Conservation (phyloP, 2,329 filamentous ascomycete species). For the Apiospora saccharicola region DNA sequence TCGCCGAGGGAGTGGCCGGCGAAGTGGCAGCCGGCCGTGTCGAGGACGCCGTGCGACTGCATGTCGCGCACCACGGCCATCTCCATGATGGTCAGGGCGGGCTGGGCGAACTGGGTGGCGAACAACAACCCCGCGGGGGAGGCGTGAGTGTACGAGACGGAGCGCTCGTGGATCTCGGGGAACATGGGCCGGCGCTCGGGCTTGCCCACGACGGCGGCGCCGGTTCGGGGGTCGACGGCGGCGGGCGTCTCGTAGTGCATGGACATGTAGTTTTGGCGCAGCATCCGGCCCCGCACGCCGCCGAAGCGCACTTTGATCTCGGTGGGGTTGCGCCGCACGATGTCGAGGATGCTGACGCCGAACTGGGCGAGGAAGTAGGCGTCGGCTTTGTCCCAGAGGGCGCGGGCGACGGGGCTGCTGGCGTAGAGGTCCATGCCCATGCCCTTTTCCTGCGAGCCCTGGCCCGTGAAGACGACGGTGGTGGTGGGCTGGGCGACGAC, state of each 20-base stretch:
- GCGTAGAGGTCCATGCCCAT: slow-evolving; percentile 55
- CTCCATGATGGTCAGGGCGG: slow-evolving; percentile 42
- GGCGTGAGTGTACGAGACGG: slow-evolving; percentile 39
- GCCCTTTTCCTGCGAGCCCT: slow-evolving; percentile 46
- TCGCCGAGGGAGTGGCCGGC: slow-evolving; percentile 46
- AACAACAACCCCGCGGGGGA: slow-evolving; percentile 40
- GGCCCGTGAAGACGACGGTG: slow-evolving; percentile 50
- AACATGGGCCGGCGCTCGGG: slow-evolving; percentile 33
- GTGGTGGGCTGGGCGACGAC: slow-evolving; percentile 42
- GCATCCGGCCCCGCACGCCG: slow-evolving; percentile 40
- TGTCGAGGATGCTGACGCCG: slow-evolving; percentile 44
- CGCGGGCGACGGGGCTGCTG: slow-evolving; percentile 38
- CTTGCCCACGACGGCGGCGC: not conserved
- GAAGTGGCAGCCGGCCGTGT: slow-evolving; percentile 32
- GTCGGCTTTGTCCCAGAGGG: slow-evolving; percentile 48
- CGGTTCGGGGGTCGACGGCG: slow-evolving; percentile 30
- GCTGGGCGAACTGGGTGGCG: slow-evolving; percentile 46
- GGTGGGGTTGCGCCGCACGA: slow-evolving; percentile 48
- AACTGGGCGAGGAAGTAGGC: slow-evolving; percentile 40
- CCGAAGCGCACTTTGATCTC: slow-evolving; percentile 47
- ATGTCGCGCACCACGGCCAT: slow-evolving; percentile 41
- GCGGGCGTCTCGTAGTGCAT: slow-evolving; percentile 33
- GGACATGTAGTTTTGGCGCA: slow-evolving; percentile 45
- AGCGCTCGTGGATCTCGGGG: slow-evolving; percentile 33
- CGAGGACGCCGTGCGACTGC: slow-evolving; percentile 38